These are phyloP conservation scores for Rhipidocladum racemiflorum DNA, from an alignment of 176 grass and related monocot species.

Conservation along the genomic window DNA sequence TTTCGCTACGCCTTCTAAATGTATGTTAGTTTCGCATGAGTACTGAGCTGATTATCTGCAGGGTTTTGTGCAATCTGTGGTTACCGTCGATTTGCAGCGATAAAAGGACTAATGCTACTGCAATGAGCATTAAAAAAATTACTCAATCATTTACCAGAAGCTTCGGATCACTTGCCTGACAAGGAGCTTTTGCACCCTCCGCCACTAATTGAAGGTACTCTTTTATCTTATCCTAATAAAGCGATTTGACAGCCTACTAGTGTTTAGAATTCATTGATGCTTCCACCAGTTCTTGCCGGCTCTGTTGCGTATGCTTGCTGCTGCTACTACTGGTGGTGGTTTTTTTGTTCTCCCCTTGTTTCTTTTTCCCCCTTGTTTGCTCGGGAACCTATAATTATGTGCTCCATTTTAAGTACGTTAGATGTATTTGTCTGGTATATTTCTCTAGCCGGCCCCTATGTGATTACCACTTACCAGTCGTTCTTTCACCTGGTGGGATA, in stretches of 20 bases:
- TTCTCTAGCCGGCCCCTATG: not conserved
- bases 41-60: not conserved
- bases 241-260: slow-evolving; percentile 32
- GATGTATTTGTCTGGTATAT: not conserved
- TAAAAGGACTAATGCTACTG: slow-evolving; percentile 13
- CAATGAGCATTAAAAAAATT: slow-evolving; percentile 20
- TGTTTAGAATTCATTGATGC: slow-evolving; percentile 32
- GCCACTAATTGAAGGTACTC: not conserved
- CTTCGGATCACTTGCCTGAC: not conserved
- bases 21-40: not conserved
- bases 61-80: not conserved
- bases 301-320: not conserved
- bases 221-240: slow-evolving; percentile 24
- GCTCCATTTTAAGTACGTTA: not conserved
- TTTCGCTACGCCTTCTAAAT: not conserved
- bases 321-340: not conserved
- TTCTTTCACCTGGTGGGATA: not conserved
- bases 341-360: not conserved
- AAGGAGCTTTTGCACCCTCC: slow-evolving; percentile 16
- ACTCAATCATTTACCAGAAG: slow-evolving; percentile 28
- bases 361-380: not conserved
- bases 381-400: not conserved
- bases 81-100: not conserved
- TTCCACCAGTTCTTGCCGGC: slow-evolving; percentile 8
- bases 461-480: not conserved